A percentile compares a stretch with the other conserved stretches of the same genome.
These are phyloP conservation scores for Cylindrotheca fusiformis DNA, from an alignment of 108 stramenopile species.

Conservation along the genomic window DNA sequence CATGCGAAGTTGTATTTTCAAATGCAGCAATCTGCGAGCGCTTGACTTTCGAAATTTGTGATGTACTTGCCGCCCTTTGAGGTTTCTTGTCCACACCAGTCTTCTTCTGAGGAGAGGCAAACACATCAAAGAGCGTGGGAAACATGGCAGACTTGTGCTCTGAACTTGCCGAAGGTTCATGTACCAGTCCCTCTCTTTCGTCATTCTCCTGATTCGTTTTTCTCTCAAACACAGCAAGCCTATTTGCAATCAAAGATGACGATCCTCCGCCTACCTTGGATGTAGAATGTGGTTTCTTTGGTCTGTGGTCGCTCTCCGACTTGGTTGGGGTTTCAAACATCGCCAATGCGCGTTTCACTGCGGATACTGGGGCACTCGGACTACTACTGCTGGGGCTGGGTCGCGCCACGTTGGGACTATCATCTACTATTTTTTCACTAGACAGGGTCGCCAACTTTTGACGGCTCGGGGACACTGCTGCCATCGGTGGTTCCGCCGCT, in stretches of 20 bases:
- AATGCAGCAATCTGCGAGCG: neutral
- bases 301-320: neutral
- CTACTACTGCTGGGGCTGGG: neutral
- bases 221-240: neutral
- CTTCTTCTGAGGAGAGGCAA: neutral
- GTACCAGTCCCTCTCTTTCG: neutral
- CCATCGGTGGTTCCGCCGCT: too few relatives aligned
- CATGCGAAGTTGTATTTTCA: too few relatives aligned
- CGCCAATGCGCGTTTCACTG: conserved; percentile 25
- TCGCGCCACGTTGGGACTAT: neutral
- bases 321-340: conserved; percentile 16
- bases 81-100: neutral
- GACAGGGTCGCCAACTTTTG: neutral
- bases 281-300: neutral
- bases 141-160: neutral
- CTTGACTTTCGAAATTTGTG: neutral
- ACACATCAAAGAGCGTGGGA: neutral
- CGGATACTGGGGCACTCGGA: conserved; percentile 8
- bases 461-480: too few relatives aligned
- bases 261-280: conserved; percentile 3
- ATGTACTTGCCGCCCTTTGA: neutral
- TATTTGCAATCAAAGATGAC: neutral
- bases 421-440: neutral
- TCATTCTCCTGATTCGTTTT: neutral
- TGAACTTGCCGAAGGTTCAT: neutral